phyloP scores from a whole-genome alignment of 352 stramenopile genomes.

The Elongisporangium anandrum region DNA sequence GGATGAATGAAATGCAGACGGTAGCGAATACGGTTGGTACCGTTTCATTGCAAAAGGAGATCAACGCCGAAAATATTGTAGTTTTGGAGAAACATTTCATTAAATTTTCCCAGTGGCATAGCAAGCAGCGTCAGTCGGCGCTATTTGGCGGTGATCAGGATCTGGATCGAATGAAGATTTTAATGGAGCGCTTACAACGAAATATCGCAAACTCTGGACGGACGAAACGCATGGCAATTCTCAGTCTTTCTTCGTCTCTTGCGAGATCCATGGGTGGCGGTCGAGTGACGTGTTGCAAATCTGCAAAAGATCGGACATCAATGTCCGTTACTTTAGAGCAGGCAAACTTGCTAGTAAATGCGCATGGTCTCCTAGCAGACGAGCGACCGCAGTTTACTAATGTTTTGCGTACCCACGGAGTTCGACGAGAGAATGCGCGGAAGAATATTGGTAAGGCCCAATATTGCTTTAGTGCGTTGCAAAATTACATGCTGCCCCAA shows the following conservation, averaged over 20 bases:
- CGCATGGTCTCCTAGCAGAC: slow-evolving; percentile 44
- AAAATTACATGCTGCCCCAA: slow-evolving; percentile 78
- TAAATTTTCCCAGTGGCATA: slow-evolving; percentile 32
- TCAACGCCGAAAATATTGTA: slow-evolving; percentile 71
- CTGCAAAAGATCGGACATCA: slow-evolving; percentile 95
- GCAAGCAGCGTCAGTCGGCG: slow-evolving; percentile 13
- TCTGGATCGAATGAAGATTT: slow-evolving; percentile 23
- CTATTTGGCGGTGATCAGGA: slow-evolving; percentile 12
- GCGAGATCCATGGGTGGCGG: slow-evolving; percentile 82
- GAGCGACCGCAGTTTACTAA: slow-evolving; percentile 58
- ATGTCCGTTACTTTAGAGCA: slow-evolving; percentile 97
- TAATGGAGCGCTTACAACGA: slow-evolving; percentile 30
- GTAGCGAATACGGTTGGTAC: slow-evolving; percentile 87
- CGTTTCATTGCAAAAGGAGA: slow-evolving; percentile 72
- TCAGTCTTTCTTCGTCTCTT: slow-evolving; percentile 71
- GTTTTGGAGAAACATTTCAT: slow-evolving; percentile 54
- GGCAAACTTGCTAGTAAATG: slow-evolving; percentile 56
- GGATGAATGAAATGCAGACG: slow-evolving; percentile 93
- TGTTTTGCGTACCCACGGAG: slow-evolving; percentile 66
- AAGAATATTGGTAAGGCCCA: slow-evolving; percentile 86
- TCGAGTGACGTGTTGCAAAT: slow-evolving; percentile 96
- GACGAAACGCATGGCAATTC: slow-evolving; percentile 77
- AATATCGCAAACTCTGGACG: slow-evolving; percentile 43
- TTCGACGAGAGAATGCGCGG: slow-evolving; percentile 78
- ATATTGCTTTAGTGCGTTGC: slow-evolving; percentile 78